Conservation (phyloP, 2,329 filamentous ascomycete genomes). For the Blumeria hordei region DNA sequence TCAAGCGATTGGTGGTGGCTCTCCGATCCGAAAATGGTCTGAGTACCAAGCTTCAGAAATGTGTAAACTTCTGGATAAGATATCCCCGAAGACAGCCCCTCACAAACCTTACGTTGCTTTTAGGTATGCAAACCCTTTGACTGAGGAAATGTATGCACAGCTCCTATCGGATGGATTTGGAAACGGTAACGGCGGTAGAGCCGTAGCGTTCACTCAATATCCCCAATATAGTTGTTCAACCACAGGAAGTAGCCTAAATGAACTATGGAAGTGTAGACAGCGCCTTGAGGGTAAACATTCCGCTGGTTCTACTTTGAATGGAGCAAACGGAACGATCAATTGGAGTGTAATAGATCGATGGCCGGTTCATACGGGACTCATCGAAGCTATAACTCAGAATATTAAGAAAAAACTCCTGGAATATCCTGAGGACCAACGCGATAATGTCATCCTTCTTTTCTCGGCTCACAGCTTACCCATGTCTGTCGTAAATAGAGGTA, state of each 20-base stretch:
- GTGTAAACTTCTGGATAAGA: slow-evolving; percentile 87
- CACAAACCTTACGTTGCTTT: slow-evolving; percentile 97
- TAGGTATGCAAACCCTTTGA: slow-evolving; percentile 79
- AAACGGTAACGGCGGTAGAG: slow-evolving; percentile 66
- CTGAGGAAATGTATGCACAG: slow-evolving; percentile 74
- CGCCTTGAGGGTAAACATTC: slow-evolving; percentile 55
- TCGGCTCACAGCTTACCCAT: slow-evolving; percentile 92
- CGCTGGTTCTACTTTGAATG: slow-evolving; percentile 7
- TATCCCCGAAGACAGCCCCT: slow-evolving; percentile 77
- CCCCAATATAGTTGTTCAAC: slow-evolving; percentile 97
- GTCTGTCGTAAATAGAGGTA: slow-evolving; percentile 84
- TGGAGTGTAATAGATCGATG: slow-evolving; percentile 98
- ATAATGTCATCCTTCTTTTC: slow-evolving; percentile 69
- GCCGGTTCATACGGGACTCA: slow-evolving; percentile 74
- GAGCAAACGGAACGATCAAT: slow-evolving; percentile 45
- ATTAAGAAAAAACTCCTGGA: slow-evolving; percentile 66
- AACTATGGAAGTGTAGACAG: slow-evolving; percentile 92
- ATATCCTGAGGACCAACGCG: slow-evolving; percentile 60
- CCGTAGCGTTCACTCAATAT: slow-evolving; percentile 94
- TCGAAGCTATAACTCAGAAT: slow-evolving; percentile 80
- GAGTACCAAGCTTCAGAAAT: slow-evolving; percentile 85
- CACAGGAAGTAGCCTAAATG: slow-evolving; percentile 85
- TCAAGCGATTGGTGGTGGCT: slow-evolving; percentile 84
- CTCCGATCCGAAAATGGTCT: slow-evolving; percentile 93
- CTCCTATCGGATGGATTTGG: slow-evolving; percentile 79